Evolutionary conservation across 2,329 filamentous ascomycete genomes (phyloP).

Genomic region (Fusarium sp.): DNA sequence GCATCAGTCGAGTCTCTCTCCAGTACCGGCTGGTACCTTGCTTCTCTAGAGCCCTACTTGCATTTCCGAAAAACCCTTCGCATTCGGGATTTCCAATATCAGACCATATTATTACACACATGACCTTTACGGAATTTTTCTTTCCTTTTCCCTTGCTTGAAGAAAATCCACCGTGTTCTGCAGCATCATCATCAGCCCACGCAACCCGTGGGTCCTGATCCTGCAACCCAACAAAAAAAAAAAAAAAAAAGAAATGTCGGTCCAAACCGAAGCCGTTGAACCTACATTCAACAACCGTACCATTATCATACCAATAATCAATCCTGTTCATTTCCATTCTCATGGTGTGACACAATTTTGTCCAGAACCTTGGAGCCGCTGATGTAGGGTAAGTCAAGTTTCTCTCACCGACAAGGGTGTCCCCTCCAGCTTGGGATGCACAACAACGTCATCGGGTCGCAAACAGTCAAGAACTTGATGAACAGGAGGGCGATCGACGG

Average conservation of each 20-base stretch:
- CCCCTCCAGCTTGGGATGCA: slow-evolving; percentile 16
- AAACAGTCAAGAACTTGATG: slow-evolving; percentile 14
- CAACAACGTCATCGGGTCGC: slow-evolving; percentile 32
- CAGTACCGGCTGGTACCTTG: not conserved
- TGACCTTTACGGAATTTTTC: not conserved
- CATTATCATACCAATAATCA: not conserved
- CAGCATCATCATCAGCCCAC: not conserved
- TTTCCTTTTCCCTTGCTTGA: not conserved
- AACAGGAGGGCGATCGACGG: slow-evolving; percentile 22
- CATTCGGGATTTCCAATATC: not conserved
- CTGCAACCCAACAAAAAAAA: not conserved
- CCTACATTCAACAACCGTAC: not conserved
- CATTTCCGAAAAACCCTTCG: not conserved
- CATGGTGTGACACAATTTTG: not conserved
- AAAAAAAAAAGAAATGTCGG: not conserved
- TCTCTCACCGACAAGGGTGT: slow-evolving; percentile 8
- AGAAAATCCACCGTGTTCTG: not conserved
- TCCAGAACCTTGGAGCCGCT: not conserved
- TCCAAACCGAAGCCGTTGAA: not conserved
- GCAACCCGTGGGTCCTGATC: not conserved
- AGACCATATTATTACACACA: not conserved
- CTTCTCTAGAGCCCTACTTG: not conserved
- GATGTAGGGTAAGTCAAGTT: slow-evolving; percentile 9
- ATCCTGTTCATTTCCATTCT: not conserved
- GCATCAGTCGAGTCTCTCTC: not conserved